Evolutionary conservation across 257 asterid genomes (phyloP).

Genomic region (Jaltomata sinuosa): DNA sequence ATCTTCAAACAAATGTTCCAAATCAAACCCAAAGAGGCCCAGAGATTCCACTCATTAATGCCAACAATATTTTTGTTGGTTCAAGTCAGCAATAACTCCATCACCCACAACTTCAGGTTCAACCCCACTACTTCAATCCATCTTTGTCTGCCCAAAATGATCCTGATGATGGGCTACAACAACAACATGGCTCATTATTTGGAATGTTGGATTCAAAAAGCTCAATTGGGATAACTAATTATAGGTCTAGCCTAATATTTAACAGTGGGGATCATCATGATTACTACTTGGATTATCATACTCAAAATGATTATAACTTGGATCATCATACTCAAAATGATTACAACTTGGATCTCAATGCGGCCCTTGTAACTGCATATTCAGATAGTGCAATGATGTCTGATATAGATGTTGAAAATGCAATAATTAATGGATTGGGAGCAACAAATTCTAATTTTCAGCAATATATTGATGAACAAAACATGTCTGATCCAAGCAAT

Average conservation of each 20-base stretch:
- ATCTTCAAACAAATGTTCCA: background rate
- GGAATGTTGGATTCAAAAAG: too few species aligned
- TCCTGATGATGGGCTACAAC: background rate
- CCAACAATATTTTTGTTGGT: too few species aligned
- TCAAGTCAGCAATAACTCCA: background rate
- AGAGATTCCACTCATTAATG: too few species aligned
- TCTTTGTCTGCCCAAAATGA: background rate
- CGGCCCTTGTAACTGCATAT: background rate
- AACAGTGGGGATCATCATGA: background rate
- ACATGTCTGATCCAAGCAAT: too few species aligned
- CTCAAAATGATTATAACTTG: background rate
- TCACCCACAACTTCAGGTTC: background rate
- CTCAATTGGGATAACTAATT: background rate
- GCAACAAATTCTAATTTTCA: too few species aligned
- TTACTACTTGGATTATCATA: background rate
- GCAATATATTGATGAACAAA: too few species aligned
- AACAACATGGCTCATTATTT: background rate
- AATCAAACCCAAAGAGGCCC: background rate
- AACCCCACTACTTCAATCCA: background rate
- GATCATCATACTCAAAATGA: background rate
- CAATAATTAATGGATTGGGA: too few species aligned
- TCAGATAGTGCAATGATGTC: too few species aligned
- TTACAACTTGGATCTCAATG: background rate
- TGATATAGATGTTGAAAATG: too few species aligned
- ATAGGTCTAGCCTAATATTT: background rate